These are phyloP conservation scores for Mallotus repandus DNA, from an alignment of 441 rosid genomes.

Conservation along the genomic window DNA sequence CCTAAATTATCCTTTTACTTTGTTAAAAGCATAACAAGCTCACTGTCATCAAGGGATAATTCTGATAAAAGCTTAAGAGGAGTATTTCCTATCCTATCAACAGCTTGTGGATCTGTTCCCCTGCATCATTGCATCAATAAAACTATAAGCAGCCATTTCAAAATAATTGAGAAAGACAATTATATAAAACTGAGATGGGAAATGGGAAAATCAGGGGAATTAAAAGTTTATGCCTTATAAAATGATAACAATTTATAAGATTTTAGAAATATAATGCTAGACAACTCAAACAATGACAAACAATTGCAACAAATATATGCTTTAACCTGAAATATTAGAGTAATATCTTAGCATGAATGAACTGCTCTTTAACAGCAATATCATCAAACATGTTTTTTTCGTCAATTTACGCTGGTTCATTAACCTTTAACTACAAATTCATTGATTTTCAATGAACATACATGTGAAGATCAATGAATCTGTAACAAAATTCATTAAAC, in stretches of 20 bases:
- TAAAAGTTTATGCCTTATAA: too few species aligned
- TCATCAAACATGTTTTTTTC: constrained; percentile 32
- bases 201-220: neutral
- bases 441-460: too few species aligned
- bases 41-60: constrained; percentile 53
- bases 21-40: constrained; percentile 51
- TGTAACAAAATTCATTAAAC: too few species aligned
- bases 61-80: constrained; percentile 52
- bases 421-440: too few species aligned
- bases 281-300: too few species aligned
- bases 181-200: neutral
- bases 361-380: constrained; percentile 80
- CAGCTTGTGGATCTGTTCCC: constrained; percentile 79
- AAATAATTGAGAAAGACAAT: neutral
- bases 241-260: too few species aligned
- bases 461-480: too few species aligned
- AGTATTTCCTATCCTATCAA: constrained; percentile 49
- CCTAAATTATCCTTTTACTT: constrained; percentile 34
- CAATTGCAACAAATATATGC: neutral
- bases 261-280: neutral
- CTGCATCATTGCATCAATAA: constrained; percentile 42
- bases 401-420: too few species aligned
- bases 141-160: constrained; percentile 4
- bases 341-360: constrained; percentile 87
- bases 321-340: constrained; percentile 2